Percentiles rank a stretch among this genome's conserved stretches.
Evolutionary conservation across 192 early-diverging fungal genomes (phyloP).

Genomic region (Coemansia erecta): DNA sequence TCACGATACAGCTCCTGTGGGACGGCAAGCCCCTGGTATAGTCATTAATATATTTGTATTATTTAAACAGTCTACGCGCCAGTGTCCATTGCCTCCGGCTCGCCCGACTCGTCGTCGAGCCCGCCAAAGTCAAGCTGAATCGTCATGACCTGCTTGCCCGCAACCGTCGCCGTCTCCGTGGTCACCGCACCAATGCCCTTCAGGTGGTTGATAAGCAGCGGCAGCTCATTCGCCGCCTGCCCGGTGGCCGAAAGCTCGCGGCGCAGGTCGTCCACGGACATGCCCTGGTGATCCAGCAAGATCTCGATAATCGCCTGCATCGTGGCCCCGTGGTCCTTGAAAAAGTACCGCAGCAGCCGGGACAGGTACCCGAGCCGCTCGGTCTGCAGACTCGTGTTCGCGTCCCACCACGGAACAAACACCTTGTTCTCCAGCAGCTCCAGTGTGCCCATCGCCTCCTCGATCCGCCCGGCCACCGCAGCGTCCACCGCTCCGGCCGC

Average conservation of each 20-base stretch:
- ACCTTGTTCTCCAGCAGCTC: slow-evolving; percentile 46
- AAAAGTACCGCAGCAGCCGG: slow-evolving; percentile 43
- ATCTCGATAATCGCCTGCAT: slow-evolving; percentile 47
- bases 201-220: slow-evolving; percentile 33
- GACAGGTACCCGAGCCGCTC: slow-evolving; percentile 30
- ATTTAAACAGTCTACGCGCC: not conserved
- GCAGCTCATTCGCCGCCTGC: slow-evolving; percentile 37
- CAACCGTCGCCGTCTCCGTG: slow-evolving; percentile 22
- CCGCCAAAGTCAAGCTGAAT: slow-evolving; percentile 46
- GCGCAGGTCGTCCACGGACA: slow-evolving; percentile 43
- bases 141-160: slow-evolving; percentile 38
- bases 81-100: slow-evolving; percentile 9
- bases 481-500: slow-evolving; percentile 9
- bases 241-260: slow-evolving; percentile 34
- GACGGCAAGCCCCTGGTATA: slow-evolving; percentile 28
- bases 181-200: slow-evolving; percentile 36
- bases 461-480: slow-evolving; percentile 9
- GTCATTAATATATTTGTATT: not conserved
- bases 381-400: slow-evolving; percentile 21
- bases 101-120: slow-evolving; percentile 14
- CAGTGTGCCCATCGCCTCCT: slow-evolving; percentile 16
- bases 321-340: slow-evolving; percentile 46
- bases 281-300: slow-evolving; percentile 37
- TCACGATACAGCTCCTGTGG: slow-evolving; percentile 45
- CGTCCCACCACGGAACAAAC: slow-evolving; percentile 52